Base-by-base conservation (phyloP, 768 basidiomycete genomes). In the Podaxis pistillaris region DNA sequence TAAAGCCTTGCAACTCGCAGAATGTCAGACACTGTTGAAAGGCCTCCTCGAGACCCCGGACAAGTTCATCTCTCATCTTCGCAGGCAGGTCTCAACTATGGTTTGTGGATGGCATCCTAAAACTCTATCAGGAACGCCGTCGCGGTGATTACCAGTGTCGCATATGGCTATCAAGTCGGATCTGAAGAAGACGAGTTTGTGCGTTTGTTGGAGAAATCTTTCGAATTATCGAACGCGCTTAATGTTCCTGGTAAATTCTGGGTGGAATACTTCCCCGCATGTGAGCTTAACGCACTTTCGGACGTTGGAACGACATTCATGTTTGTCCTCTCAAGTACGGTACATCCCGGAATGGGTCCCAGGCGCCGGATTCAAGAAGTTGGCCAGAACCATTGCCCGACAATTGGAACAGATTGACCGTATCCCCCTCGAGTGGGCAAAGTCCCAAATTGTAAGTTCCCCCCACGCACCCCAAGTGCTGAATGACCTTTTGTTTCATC, bases 311-410 rank as follows among this genome's bases (percentile, higher is more conserved):
- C 1, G 4, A n/a, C n/a, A 15, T 44, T 44, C 41, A 13, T 1
- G 12, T 41, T 17, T 15, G 17, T 41, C 12, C 50, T 37, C 26
- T 19, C 15, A 9, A 81, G 79, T 79, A 55, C 69, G 74, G 36
- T 75, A 71, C 64, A 22, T 81, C 1, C 81, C 81, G 0, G 66
- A 68, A 0, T 81, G 81, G 80, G 73, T 82, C 57, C 79, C 81
- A 22, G 76, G 79, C 3, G 76, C 75, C 41, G 70, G 66, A 1
- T 82, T 80, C 71, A 80, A 81, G 64, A 68, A 69, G 15, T 28
- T 61, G 7, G 76, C 73, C 0, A 58, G 58, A 12, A 56, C 63
- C 17, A 68, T 60, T 24, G 68, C 65, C 15, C 37, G 62, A 15
- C 54, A 66, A 4, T 46, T 76, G 30, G 63, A 64, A 26, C 59